Percentiles rank a stretch among this genome's conserved stretches.
Conservation (phyloP, 2,329 filamentous ascomycete species). For the Talaromyces sp. region DNA sequence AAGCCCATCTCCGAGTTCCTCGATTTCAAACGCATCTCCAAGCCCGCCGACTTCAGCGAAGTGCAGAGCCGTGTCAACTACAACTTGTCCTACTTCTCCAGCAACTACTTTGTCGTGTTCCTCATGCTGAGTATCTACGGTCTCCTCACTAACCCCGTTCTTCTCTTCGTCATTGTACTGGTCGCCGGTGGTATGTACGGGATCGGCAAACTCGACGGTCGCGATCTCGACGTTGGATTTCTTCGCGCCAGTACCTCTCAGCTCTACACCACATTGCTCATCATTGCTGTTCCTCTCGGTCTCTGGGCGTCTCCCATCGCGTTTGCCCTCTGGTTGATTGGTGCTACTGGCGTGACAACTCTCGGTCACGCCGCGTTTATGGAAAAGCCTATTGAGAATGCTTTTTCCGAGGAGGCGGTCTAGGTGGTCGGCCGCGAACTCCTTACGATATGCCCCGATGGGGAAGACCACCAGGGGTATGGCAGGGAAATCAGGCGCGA, state of each 20-base stretch:
- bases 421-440: conserved; percentile 99
- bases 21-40: conserved; percentile 91
- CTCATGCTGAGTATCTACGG: conserved; percentile 95
- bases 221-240: conserved; percentile 80
- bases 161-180: conserved; percentile 90
- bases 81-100: conserved; percentile 95
- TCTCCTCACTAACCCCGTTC: conserved; percentile 77
- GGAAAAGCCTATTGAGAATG: conserved; percentile 99
- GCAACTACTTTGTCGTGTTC: conserved; percentile 95
- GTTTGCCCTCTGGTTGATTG: conserved; percentile 91
- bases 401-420: conserved; percentile 99
- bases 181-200: conserved; percentile 83
- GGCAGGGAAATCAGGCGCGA: conserved; percentile 60
- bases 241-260: conserved; percentile 84
- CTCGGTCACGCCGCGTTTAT: conserved; percentile 91
- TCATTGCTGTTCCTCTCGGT: conserved; percentile 78
- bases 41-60: conserved; percentile 86
- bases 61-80: conserved; percentile 92
- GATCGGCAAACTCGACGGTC: conserved; percentile 84
- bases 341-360: conserved; percentile 89
- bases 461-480: conserved; percentile 99
- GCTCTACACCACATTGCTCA: conserved; percentile 83
- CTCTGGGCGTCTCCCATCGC: conserved; percentile 79
- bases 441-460: conserved; percentile 84
- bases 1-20: conserved; percentile 89